A percentile compares a stretch with the other conserved stretches of the same genome.
Conservation (phyloP, 2,329 filamentous ascomycete genomes). For the Sclerotinia sclerotiorum region DNA sequence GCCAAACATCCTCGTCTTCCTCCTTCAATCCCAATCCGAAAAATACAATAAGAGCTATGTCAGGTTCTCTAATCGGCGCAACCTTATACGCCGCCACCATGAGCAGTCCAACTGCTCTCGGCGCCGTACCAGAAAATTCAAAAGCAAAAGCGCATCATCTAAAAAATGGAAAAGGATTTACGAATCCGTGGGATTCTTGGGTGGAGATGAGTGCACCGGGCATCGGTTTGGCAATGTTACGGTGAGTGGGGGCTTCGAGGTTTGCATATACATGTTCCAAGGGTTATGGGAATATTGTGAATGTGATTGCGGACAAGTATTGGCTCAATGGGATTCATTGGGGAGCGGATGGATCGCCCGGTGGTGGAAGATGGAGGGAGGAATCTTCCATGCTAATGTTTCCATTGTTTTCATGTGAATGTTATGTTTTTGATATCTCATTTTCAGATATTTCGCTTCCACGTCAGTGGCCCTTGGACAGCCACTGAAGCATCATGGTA, state of each 20-base stretch:
- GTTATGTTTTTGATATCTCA: too few relatives aligned
- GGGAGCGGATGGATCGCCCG: background rate
- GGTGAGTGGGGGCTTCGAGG: conserved; percentile 37
- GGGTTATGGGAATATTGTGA: background rate
- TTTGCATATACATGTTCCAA: background rate
- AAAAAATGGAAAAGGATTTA: conserved; percentile 53
- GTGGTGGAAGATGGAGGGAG: too few relatives aligned
- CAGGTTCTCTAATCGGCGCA: conserved; percentile 31
- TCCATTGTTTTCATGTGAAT: background rate
- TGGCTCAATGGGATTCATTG: too few relatives aligned
- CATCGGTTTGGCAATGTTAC: conserved; percentile 44
- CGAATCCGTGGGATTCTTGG: conserved; percentile 59
- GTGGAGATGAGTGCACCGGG: conserved; percentile 39
- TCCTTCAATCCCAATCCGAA: conserved; percentile 5
- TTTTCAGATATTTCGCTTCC: background rate
- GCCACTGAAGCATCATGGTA: background rate
- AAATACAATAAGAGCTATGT: conserved; percentile 27
- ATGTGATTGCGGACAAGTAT: background rate
- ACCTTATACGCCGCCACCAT: conserved; percentile 34
- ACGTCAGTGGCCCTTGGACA: background rate
- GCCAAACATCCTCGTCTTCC: background rate
- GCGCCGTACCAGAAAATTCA: conserved; percentile 39
- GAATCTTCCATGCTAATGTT: background rate
- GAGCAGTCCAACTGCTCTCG: conserved; percentile 32
- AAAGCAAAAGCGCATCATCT: conserved; percentile 51